phyloP scores from a whole-genome alignment of 2,329 filamentous ascomycete species.

The Fusarium sp. region DNA sequence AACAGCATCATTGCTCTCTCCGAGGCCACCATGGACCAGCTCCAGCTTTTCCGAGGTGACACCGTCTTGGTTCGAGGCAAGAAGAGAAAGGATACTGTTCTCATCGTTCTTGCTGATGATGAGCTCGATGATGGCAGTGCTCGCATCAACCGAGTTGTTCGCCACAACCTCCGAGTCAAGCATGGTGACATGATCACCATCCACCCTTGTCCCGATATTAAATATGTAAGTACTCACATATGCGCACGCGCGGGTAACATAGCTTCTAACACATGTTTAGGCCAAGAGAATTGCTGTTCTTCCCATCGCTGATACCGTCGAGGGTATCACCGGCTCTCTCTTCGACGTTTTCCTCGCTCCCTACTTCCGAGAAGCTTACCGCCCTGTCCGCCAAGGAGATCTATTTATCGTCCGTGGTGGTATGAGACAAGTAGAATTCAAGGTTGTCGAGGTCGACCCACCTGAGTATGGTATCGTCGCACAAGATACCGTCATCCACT shows the following conservation, averaged over 20 bases:
- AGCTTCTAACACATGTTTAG: slow-evolving; percentile 60
- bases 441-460: slow-evolving; percentile 98
- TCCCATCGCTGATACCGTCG: slow-evolving; percentile 96
- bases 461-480: slow-evolving; percentile 99
- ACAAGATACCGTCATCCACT: slow-evolving; percentile 98
- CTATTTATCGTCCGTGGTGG: slow-evolving; percentile 97
- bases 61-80: slow-evolving; percentile 99
- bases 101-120: slow-evolving; percentile 97
- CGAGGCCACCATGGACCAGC: slow-evolving; percentile 98
- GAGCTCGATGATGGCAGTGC: slow-evolving; percentile 97
- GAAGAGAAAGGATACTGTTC: slow-evolving; percentile 98
- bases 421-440: slow-evolving; percentile 99
- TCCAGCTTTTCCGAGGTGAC: slow-evolving; percentile 98
- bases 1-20: slow-evolving; percentile 99
- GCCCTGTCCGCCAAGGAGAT: slow-evolving; percentile 96
- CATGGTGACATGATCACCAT: slow-evolving; percentile 98
- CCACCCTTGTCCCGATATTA: slow-evolving; percentile 98
- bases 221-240: slow-evolving; percentile 83
- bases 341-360: slow-evolving; percentile 99
- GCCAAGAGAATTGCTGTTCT: slow-evolving; percentile 99
- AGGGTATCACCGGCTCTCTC: slow-evolving; percentile 95
- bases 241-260: background rate
- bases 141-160: slow-evolving; percentile 97
- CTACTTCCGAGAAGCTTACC: slow-evolving; percentile 99
- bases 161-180: slow-evolving; percentile 98